Percentiles rank a stretch among this genome's conserved stretches.
Evolutionary conservation across 2,329 filamentous ascomycete species (phyloP).

Genomic region (Pestalotiopsis sp.): DNA sequence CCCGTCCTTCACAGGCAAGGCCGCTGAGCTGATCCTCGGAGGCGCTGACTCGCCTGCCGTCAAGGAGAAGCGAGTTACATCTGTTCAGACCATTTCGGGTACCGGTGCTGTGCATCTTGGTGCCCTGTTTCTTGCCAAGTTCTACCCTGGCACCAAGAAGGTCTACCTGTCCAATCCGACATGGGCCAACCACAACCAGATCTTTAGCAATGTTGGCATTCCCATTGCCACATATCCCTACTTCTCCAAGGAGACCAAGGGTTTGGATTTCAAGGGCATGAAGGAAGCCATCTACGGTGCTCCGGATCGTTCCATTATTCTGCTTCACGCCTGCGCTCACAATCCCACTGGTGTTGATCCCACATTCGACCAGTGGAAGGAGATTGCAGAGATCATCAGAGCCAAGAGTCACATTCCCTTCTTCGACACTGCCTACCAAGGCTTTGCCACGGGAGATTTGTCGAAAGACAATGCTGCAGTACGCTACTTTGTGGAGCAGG

Average conservation of each 20-base stretch:
- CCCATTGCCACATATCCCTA: slow-evolving; percentile 86
- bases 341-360: slow-evolving; percentile 98
- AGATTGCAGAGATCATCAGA: slow-evolving; percentile 78
- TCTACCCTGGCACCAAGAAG: slow-evolving; percentile 75
- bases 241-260: slow-evolving; percentile 86
- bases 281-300: slow-evolving; percentile 69
- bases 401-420: slow-evolving; percentile 90
- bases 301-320: slow-evolving; percentile 78
- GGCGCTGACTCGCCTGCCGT: slow-evolving; percentile 74
- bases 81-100: slow-evolving; percentile 93
- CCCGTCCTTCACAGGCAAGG: slow-evolving; percentile 81
- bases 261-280: slow-evolving; percentile 92
- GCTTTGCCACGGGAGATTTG: slow-evolving; percentile 91
- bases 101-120: slow-evolving; percentile 94
- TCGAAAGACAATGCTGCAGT: slow-evolving; percentile 87
- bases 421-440: slow-evolving; percentile 98
- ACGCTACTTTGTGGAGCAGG: slow-evolving; percentile 89
- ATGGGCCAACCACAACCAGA: slow-evolving; percentile 99
- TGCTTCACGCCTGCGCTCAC: slow-evolving; percentile 94
- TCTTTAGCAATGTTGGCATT: slow-evolving; percentile 89
- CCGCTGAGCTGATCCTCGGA: slow-evolving; percentile 88
- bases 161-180: slow-evolving; percentile 94
- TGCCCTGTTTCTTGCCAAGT: slow-evolving; percentile 89
- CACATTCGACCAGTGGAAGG: slow-evolving; percentile 90
- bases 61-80: slow-evolving; percentile 76